Conservation (phyloP, 1,284 basidiomycete species). For the Apiotrichum porosum region DNA sequence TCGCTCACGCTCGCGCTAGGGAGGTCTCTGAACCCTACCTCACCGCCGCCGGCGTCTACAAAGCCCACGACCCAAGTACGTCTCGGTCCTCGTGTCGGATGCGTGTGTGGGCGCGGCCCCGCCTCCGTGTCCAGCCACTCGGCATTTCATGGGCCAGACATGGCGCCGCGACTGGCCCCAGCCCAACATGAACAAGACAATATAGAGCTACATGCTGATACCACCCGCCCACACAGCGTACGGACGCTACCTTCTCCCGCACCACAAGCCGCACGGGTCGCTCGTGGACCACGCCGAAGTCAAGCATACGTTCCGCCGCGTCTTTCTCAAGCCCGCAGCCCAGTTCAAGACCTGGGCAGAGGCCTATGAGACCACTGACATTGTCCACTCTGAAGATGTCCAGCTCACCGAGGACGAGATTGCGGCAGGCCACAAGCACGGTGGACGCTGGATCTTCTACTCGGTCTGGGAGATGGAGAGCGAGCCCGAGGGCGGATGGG, state of each 20-base stretch:
- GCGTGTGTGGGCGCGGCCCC: neutral
- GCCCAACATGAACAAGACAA: too few species aligned
- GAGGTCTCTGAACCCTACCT: constrained; percentile 44
- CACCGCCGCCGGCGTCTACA: constrained; percentile 31
- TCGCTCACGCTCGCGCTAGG: too few species aligned
- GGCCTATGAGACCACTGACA: constrained; percentile 40
- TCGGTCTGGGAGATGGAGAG: constrained; percentile 44
- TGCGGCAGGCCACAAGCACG: constrained; percentile 21
- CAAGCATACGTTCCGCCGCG: constrained; percentile 34
- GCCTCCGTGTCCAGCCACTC: neutral
- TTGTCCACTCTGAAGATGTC: constrained; percentile 44
- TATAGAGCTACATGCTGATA: too few species aligned
- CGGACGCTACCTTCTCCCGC: constrained; percentile 39
- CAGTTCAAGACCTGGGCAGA: constrained; percentile 26
- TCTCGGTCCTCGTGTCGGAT: neutral
- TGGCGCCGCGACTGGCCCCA: too few species aligned
- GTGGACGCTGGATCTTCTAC: constrained; percentile 48
- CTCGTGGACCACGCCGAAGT: constrained; percentile 38
- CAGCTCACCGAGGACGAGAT: constrained; percentile 38
- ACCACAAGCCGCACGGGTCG: constrained; percentile 34
- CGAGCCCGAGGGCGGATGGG: constrained; percentile 38
- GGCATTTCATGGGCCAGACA: too few species aligned
- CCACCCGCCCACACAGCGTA: constrained; percentile 36
- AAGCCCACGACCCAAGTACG: constrained; percentile 42
- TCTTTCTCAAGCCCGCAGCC: constrained; percentile 38